A percentile compares a stretch with the other conserved stretches of the same genome.
phyloP scores from a whole-genome alignment of 305 asterid species.

The Fraxinus nigra region DNA sequence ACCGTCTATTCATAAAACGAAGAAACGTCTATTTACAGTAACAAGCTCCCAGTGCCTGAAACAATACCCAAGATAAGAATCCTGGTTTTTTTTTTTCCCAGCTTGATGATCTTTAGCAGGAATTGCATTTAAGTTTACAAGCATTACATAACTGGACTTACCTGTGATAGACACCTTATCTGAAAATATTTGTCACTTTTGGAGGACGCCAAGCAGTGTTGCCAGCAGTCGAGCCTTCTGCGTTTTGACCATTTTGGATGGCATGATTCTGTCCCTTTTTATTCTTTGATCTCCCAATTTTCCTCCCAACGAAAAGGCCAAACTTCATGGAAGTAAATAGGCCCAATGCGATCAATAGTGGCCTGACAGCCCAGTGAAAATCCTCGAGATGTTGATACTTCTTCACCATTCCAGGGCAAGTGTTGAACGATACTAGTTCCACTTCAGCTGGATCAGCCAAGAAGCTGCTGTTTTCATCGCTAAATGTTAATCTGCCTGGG shows the following conservation, averaged over 20 bases:
- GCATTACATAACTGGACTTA: background rate
- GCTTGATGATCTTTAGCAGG: background rate
- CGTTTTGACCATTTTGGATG: constrained; percentile 31
- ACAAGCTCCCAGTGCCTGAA: background rate
- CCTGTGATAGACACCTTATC: background rate
- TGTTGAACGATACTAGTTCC: constrained; percentile 46
- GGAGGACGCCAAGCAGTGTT: constrained; percentile 44
- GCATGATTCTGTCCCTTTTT: constrained; percentile 21
- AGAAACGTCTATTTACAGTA: background rate
- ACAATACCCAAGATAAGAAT: background rate
- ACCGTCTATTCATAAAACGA: background rate
- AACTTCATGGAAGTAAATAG: constrained; percentile 37
- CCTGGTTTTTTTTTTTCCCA: background rate
- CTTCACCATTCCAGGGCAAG: constrained; percentile 46
- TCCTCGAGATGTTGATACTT: constrained; percentile 59
- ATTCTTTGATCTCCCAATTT: constrained; percentile 23
- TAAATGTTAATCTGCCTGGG: constrained; percentile 45
- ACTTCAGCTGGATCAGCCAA: constrained; percentile 64
- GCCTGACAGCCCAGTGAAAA: constrained; percentile 63
- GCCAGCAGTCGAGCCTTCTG: constrained; percentile 15
- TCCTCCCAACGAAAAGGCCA: constrained; percentile 43
- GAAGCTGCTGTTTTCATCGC: constrained; percentile 28
- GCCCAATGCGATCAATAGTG: constrained; percentile 39
- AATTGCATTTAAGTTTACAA: background rate
- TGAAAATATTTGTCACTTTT: constrained; percentile 39